Evolutionary conservation across 352 stramenopile genomes (phyloP).

Genomic region (Phytophthora vignae): DNA sequence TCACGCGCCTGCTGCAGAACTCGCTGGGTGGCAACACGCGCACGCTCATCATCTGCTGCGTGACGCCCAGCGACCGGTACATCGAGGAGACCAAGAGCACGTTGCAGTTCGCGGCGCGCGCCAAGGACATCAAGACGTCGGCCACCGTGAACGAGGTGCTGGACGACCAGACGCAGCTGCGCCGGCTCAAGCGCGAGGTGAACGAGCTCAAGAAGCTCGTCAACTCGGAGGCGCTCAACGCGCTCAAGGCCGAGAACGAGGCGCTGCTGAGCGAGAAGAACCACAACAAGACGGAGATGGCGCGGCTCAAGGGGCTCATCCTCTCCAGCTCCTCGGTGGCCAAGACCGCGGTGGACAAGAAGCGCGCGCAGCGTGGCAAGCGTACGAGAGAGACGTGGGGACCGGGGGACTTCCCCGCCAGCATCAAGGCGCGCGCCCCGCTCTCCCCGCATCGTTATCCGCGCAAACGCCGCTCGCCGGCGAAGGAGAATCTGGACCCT

Average conservation of each 20-base stretch:
- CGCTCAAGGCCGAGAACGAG: constrained; percentile 79
- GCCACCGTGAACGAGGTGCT: constrained; percentile 90
- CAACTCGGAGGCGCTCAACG: constrained; percentile 55
- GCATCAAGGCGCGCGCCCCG: constrained; percentile 23
- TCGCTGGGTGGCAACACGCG: constrained; percentile 92
- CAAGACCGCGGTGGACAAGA: constrained; percentile 24
- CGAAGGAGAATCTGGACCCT: constrained; percentile 64
- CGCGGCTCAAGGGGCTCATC: constrained; percentile 64
- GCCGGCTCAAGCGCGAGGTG: constrained; percentile 75
- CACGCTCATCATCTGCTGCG: constrained; percentile 91
- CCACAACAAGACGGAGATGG: constrained; percentile 68
- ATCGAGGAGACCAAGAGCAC: constrained; percentile 90
- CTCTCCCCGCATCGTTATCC: constrained; percentile 27
- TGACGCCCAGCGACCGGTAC: constrained; percentile 78
- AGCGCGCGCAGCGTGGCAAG: constrained; percentile 48
- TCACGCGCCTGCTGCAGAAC: constrained; percentile 93
- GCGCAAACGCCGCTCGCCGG: constrained; percentile 35
- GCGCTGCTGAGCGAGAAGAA: constrained; percentile 64
- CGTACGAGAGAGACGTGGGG: constrained; percentile 76
- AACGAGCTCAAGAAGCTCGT: constrained; percentile 74
- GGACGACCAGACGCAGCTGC: constrained; percentile 91
- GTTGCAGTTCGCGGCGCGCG: constrained; percentile 93
- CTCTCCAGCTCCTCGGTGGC: constrained; percentile 56
- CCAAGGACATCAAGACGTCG: constrained; percentile 90
- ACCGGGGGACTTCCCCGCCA: constrained; percentile 65